These are phyloP conservation scores for Actinomucor elegans DNA, from an alignment of 371 early-diverging fungal genomes.

Conservation along the genomic window DNA sequence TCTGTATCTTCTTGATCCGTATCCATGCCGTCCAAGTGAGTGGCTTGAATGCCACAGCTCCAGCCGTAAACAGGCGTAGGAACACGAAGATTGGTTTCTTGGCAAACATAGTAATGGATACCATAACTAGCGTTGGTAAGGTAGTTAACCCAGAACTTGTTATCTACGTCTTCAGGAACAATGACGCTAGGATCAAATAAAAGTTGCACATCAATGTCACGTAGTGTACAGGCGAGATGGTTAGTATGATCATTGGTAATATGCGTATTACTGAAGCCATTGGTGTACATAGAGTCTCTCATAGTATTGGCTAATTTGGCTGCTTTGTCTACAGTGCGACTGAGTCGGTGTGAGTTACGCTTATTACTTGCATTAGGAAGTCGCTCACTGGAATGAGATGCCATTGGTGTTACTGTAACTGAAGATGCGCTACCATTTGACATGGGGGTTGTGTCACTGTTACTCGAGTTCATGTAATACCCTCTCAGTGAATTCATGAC, in stretches of 20 bases:
- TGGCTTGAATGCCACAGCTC: conserved; percentile 31
- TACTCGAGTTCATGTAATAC: conserved; percentile 5
- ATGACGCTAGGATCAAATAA: conserved; percentile 28
- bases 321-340: conserved; percentile 43
- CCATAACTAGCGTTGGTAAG: conserved; percentile 47
- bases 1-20: conserved; percentile 10
- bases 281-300: conserved; percentile 28
- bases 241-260: not conserved
- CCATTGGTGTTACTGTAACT: not conserved
- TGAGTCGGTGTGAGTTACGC: conserved; percentile 37
- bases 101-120: conserved; percentile 46
- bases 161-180: conserved; percentile 36
- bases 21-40: not conserved
- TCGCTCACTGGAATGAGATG: conserved; percentile 8
- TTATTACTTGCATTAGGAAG: conserved; percentile 8
- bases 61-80: conserved; percentile 40
- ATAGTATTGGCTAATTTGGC: conserved; percentile 27
- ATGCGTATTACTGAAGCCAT: not conserved
- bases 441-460: not conserved
- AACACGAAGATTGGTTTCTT: conserved; percentile 29
- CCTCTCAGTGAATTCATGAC: conserved; percentile 43
- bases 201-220: not conserved
- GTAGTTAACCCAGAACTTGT: conserved; percentile 44
- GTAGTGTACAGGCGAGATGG: conserved; percentile 1
- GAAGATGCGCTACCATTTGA: not conserved